Base-by-base conservation (phyloP, 805 yeast species). In the Pichia ethanolica region DNA sequence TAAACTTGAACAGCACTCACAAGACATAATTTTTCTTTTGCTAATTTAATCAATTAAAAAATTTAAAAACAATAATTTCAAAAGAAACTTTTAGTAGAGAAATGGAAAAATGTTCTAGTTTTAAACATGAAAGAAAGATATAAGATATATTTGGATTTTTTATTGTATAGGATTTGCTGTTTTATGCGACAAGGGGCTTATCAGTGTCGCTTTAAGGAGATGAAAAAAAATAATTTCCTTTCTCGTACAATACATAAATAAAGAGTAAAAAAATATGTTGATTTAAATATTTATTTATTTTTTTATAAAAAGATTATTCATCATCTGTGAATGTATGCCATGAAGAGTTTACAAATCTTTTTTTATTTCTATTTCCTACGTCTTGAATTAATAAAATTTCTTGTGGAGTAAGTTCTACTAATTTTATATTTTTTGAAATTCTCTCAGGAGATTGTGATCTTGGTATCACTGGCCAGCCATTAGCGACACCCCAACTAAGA, bases 361-460 rank as follows among this genome's bases (percentile, higher is more conserved):
- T 30, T 1, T 48, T 45, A 20, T 47, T 45, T 10, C 36, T 33
- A 11, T 27, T 26, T 0, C 59, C 59, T 37, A 57, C 50, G 13
- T 20, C 35, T 11, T 53, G 42, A 10, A 45, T 39, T 5, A 7
- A 5, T 6, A 25, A 48, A 30, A 71, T 55, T 32, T 73, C 77
- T 13, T 63, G 70, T 28, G 58, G 45, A 1, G 69, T 58, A 33
- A 72, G 58, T 5, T 60, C 62, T 5, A 72, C 71, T 30, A 70
- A 52, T 34, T 58, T 52, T 2, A 64, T 45, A 41, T 60, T 70
- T 10, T 62, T 56, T 39, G 56, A 61, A 35, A 72, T 64, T 56
- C 77, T 66, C 9, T n/a, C 41, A 0, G 30, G 41, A 14, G 45
- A 42, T 25, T 42, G 41, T 8, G 42, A 46, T 27, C 49, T 33